Evolutionary conservation across 768 basidiomycete species (phyloP).

Genomic region (Chiua virens): DNA sequence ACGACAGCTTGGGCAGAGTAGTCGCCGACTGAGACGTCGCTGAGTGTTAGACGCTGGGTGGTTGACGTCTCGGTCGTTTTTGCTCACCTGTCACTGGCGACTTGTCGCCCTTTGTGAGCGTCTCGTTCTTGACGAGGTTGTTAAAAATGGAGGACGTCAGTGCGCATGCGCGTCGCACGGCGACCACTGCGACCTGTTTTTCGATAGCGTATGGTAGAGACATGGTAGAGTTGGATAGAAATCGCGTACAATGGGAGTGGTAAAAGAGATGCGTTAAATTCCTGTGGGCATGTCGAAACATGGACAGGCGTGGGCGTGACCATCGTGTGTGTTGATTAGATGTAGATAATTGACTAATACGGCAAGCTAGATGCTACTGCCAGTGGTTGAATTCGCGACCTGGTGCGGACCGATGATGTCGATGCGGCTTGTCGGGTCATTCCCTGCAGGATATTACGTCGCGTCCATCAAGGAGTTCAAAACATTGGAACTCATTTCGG

Average conservation of each 20-base stretch:
- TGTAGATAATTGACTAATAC: too few relatives aligned
- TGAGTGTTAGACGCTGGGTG: not conserved
- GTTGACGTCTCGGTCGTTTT: not conserved
- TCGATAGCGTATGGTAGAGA: conserved; percentile 60
- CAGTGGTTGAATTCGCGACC: too few relatives aligned
- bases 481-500: too few relatives aligned
- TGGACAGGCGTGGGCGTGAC: not conserved
- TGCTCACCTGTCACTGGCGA: conserved; percentile 80
- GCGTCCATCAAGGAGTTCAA: too few relatives aligned
- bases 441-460: too few relatives aligned
- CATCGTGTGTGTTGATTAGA: too few relatives aligned
- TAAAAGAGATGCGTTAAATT: not conserved
- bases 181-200: conserved; percentile 78
- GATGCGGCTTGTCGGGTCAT: too few relatives aligned
- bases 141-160: conserved; percentile 87
- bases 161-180: conserved; percentile 83
- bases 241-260: not conserved
- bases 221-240: conserved; percentile 44
- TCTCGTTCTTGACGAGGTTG: conserved; percentile 81
- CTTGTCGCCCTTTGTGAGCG: conserved; percentile 87
- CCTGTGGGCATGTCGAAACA: conserved; percentile 15
- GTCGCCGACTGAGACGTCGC: conserved; percentile 69
- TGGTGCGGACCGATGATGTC: too few relatives aligned
- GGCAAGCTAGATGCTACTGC: too few relatives aligned
- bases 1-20: conserved; percentile 93